phyloP scores from a whole-genome alignment of 805 yeast species.

The Teunomyces tritomae region DNA sequence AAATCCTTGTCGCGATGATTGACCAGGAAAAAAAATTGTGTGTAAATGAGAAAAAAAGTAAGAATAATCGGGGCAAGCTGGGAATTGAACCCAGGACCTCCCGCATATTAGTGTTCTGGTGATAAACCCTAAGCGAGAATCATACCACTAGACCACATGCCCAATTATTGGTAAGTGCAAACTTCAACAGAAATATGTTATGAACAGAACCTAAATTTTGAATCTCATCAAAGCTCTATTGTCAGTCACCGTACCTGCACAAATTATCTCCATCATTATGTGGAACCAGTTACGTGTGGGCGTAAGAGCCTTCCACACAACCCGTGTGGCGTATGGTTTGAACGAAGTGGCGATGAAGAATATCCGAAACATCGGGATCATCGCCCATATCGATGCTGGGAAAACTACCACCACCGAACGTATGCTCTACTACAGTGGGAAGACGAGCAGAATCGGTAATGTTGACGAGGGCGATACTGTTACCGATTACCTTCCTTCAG shows the following conservation, averaged over 20 bases:
- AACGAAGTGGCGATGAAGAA: constrained; percentile 30
- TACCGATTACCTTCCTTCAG: constrained; percentile 88
- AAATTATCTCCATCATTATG: background rate
- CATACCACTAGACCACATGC: constrained; percentile 51
- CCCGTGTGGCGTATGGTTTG: constrained; percentile 9
- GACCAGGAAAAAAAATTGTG: too few relatives aligned
- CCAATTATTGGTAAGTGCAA: constrained; percentile 15
- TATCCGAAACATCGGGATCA: constrained; percentile 87
- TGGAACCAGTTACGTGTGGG: background rate
- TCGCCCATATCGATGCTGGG: constrained; percentile 99
- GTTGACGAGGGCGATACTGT: constrained; percentile 97
- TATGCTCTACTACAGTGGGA: constrained; percentile 87
- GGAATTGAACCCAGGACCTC: constrained; percentile 53
- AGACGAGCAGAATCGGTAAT: constrained; percentile 77
- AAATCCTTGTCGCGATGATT: too few relatives aligned
- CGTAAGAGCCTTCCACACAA: background rate
- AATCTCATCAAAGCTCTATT: too few relatives aligned
- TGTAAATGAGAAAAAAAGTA: constrained; percentile 7
- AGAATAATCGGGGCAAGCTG: constrained; percentile 41
- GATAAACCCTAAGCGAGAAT: constrained; percentile 44
- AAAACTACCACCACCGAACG: constrained; percentile 97
- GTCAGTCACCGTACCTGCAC: constrained; percentile 1
- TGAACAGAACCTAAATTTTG: too few relatives aligned
- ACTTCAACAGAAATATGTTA: background rate
- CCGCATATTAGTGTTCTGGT: constrained; percentile 28